phyloP scores from a whole-genome alignment of 805 yeast species.

The Brettanomyces nanus region DNA sequence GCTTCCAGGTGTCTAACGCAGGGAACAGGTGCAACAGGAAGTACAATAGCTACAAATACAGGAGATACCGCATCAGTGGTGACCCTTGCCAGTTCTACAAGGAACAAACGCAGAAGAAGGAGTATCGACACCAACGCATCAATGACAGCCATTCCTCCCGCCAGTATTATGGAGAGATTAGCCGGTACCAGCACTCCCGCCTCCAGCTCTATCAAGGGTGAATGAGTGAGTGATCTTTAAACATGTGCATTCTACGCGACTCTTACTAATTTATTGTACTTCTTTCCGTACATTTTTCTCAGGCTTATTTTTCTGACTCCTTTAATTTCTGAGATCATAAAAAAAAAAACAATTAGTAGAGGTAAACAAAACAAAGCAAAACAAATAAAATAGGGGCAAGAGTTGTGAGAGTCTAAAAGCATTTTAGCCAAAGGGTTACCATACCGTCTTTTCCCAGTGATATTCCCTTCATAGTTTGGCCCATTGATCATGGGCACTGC shows the following conservation, averaged over 20 bases:
- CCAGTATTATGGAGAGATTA: slow-evolving; percentile 56
- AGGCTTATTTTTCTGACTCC: too few relatives aligned
- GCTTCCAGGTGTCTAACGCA: not conserved
- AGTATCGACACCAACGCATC: slow-evolving; percentile 45
- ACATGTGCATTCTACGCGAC: not conserved
- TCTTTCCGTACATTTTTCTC: too few relatives aligned
- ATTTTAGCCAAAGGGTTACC: too few relatives aligned
- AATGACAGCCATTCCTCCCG: slow-evolving; percentile 64
- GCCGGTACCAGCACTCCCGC: slow-evolving; percentile 14
- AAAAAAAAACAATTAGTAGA: too few relatives aligned
- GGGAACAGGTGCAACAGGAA: too few relatives aligned
- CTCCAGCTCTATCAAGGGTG: slow-evolving; percentile 11
- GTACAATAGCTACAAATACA: not conserved
- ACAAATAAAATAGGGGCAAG: too few relatives aligned
- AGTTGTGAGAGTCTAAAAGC: too few relatives aligned
- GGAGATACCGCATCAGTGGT: slow-evolving; percentile 26
- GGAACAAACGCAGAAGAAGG: slow-evolving; percentile 23
- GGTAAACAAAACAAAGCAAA: too few relatives aligned
- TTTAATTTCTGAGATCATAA: too few relatives aligned
- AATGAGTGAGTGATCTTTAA: not conserved
- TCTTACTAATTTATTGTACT: too few relatives aligned
- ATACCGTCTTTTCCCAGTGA: too few relatives aligned
- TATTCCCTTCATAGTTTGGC: too few relatives aligned
- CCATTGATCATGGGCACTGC: slow-evolving; percentile 10
- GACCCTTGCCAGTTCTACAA: slow-evolving; percentile 27